Evolutionary conservation across 2,329 filamentous ascomycete species (phyloP), one percentile per base, ranked within the genome.

Genomic region (Curvularia verruculosa): DNA sequence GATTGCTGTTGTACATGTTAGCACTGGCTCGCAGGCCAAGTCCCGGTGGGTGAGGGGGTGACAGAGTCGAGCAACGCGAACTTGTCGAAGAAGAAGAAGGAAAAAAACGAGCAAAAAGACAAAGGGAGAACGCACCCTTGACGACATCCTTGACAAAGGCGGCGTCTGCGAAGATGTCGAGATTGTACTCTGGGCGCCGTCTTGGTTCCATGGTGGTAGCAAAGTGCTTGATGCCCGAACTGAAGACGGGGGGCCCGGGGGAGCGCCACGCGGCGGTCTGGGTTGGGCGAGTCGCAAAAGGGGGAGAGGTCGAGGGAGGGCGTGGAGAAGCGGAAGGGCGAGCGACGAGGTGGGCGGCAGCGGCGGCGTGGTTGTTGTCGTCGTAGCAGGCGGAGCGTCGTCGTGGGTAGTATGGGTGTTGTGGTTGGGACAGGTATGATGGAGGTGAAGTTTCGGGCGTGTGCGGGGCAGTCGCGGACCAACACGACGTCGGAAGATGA

Each of bases 111-210:
- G n/a, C n/a, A n/a, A 43, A 52, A 31, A 24, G n/a, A 13, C 26
- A 12, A 39, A 26, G 21, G 44, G n/a, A 46, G 61, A 80, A 28
- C 64, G 67, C 76, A 93, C 93, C 94, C 87, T 94, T 93, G 61
- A 98, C 88, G 53, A 98, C 89, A 74, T 98, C 94, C 76, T 90
- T 91, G 65, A 97, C 91, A 53, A 90, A 95, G 41, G 87, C 86
- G 49, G 92, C 91, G 78, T 98, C 95, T 57, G 93, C 91, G 76
- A 97, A 96, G 73, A 96, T 89, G 75, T 97, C 93, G 75, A 99
- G 86, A 66, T 91, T 91, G 80, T 96, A 96, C 79, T 97, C 92
- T 69, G 92, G 91, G 57, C 91, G 87, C 68, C 81, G 81, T 75
- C 84, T 83, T 76, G 82, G 82, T 68, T 89, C 87, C 87, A 89